Base-by-base conservation (phyloP, 169 alveolate species). In the Blepharisma undulans region DNA sequence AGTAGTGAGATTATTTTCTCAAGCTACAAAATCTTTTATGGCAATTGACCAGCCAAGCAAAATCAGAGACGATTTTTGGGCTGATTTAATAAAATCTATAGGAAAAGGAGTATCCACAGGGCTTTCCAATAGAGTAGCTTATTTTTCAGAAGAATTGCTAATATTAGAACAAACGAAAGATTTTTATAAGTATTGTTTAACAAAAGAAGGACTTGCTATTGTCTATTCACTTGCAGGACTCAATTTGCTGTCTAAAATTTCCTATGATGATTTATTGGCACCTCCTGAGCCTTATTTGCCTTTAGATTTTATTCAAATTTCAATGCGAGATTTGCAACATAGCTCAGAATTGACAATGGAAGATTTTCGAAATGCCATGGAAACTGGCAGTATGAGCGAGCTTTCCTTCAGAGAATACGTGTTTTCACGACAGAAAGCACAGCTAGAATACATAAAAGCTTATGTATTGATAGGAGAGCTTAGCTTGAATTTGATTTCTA, bases 181-280 rank as follows among this genome's bases (percentile, higher is more conserved):
- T 60, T 82, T 36, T n/a, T 36, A 82, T 30, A 25, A 25, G 89
- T 82, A 36, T n/a, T 33, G 29, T 22, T 8, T 82, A 1, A 82
- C 60, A 36, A 82, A 82, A 82, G 89, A 82, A 60, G 89, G 78
- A 10, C 74, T 82, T 34, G 89, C 89, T 48, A 82, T 82, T 21
- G 36, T 33, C 19, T 82, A 48, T 36, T 32, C 89, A 34, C 22
- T 60, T 21, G 77, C 77, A 36, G 89, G 89, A 14, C 22, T 82
- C 14, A 21, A 82, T 25, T 19, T 21, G 30, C 76, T 14, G 0
- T 77, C 89, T 5, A 34, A 48, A 30, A 30, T 22, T 14, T 22
- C 21, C 36, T 82, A 82, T 36, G 89, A 82, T 14, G 33, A 60
- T 21, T 10, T 82, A 18, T 30, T 82, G 76, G 29, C 33, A 21